Evolutionary conservation across 75 land plant species (phyloP).

Genomic region (Pinus tabuliformis): DNA sequence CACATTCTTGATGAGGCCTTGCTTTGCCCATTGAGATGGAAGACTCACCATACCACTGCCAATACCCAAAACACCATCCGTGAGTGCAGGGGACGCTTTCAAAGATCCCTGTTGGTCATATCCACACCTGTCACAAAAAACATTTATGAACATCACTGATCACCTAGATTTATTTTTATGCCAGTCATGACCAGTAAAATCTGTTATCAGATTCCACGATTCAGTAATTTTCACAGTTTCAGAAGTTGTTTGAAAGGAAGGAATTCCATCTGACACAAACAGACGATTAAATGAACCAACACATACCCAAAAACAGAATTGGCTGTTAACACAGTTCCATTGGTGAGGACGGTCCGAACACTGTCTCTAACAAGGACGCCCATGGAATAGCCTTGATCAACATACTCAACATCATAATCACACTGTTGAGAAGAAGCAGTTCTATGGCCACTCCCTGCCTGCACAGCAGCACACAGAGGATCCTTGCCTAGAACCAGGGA

Average conservation of each 20-base stretch:
- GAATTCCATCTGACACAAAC: no score
- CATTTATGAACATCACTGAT: background rate
- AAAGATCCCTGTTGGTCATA: constrained; percentile 69
- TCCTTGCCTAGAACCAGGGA: constrained; percentile 14
- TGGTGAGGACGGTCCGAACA: constrained; percentile 6
- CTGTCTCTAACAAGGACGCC: constrained; percentile 32
- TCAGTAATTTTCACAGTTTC: background rate
- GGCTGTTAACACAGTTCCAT: constrained; percentile 11
- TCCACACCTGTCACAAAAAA: constrained; percentile 53
- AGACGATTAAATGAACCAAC: no score
- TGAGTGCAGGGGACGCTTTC: constrained; percentile 23
- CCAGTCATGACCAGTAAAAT: background rate
- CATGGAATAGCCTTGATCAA: constrained; percentile 25
- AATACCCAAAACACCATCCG: constrained; percentile 87
- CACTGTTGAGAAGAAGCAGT: constrained; percentile 12
- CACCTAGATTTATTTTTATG: background rate
- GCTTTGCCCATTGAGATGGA: constrained; percentile 53
- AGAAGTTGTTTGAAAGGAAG: background rate
- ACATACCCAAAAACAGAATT: constrained; percentile 29
- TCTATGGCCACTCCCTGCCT: background rate
- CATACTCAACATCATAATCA: constrained; percentile 37
- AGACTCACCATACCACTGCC: constrained; percentile 61
- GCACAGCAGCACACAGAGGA: constrained; percentile 24
- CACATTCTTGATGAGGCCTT: constrained; percentile 63
- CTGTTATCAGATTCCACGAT: background rate